Evolutionary conservation across 495 filamentous ascomycete genomes (phyloP), one percentile per base, ranked within the genome.

Genomic region (Amniculicola lignicola): DNA sequence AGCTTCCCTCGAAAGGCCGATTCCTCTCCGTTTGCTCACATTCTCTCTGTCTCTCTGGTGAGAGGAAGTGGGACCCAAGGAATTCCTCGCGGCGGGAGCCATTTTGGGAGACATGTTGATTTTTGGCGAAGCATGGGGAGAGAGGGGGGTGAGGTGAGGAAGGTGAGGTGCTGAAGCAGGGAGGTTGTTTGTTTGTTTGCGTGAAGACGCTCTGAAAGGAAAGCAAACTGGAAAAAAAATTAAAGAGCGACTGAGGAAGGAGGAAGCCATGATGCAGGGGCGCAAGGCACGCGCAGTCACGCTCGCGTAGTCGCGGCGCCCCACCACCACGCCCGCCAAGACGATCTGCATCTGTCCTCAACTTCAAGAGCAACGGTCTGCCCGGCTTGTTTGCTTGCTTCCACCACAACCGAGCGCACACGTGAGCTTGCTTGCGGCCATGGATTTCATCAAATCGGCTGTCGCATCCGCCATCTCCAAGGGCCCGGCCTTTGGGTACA

Each of bases 371-470:
- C 7, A 16, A 18, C 19, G 16, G 7, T 25, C n/a, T 7, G 16
- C 4, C 42, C 25, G 19, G 25, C n/a, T n/a, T n/a, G n/a, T n/a
- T n/a, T n/a, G n/a, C n/a, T 46, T 10, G 25, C 42, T 9, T 22
- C 25, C 7, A 7, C 9, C 16, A 10, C 37, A 10, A 6, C 16
- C 37, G 37, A 9, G 37, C 9, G 37, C 9, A 40, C n/a, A n/a
- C n/a, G n/a, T n/a, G n/a, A n/a, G n/a, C n/a, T 9, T 18, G 16
- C 10, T 18, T 40, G 37, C 9, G 37, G 10, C 7, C 37, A 98
- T 98, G 93, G 91, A 98, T 64, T 96, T 97, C 68, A 79, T 98
- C 54, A 98, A 96, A 74, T 96, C 89, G 40, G 94, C 94, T 35
- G 89, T 98, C 64, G 89, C 90, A 29, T 96, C 93, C 35, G 92